A percentile compares a stretch with the other conserved stretches of the same genome.
Evolutionary conservation across 768 basidiomycete genomes (phyloP).

Genomic region (Daedalea quercina): DNA sequence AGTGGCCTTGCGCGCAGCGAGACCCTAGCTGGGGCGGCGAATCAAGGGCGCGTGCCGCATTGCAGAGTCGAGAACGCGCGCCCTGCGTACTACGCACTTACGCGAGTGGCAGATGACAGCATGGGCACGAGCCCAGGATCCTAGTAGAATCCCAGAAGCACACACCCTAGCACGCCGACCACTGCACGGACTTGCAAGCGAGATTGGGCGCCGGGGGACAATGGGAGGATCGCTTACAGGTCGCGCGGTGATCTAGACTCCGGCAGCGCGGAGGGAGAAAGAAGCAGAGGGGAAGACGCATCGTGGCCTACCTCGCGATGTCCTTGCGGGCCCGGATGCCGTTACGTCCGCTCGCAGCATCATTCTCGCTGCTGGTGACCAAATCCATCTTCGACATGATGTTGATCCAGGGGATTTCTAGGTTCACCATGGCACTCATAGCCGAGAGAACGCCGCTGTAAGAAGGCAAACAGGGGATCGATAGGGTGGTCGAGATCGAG

Average conservation of each 20-base stretch:
- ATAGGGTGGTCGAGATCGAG: background rate
- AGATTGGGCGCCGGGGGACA: too few relatives aligned
- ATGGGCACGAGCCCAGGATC: too few relatives aligned
- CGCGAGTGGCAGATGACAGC: too few relatives aligned
- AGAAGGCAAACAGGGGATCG: background rate
- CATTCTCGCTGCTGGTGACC: conserved; percentile 61
- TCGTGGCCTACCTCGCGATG: conserved; percentile 61
- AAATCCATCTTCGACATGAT: conserved; percentile 99
- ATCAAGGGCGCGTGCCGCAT: too few relatives aligned
- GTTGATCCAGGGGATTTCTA: conserved; percentile 96
- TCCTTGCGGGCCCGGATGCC: conserved; percentile 70
- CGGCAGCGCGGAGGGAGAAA: background rate
- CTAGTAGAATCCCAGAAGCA: too few relatives aligned
- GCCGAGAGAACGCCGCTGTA: conserved; percentile 88
- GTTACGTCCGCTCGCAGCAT: conserved; percentile 58
- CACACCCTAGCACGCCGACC: too few relatives aligned
- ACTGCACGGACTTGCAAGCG: too few relatives aligned
- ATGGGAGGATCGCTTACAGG: background rate
- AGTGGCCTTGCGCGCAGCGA: too few relatives aligned
- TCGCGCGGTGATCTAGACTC: background rate
- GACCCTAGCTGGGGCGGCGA: too few relatives aligned
- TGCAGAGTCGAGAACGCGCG: too few relatives aligned
- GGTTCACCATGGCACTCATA: conserved; percentile 98
- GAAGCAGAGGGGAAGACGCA: background rate
- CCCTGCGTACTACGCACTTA: too few relatives aligned